phyloP scores from a whole-genome alignment of 148 eudicot species.

The Dysphania ambrosioides region DNA sequence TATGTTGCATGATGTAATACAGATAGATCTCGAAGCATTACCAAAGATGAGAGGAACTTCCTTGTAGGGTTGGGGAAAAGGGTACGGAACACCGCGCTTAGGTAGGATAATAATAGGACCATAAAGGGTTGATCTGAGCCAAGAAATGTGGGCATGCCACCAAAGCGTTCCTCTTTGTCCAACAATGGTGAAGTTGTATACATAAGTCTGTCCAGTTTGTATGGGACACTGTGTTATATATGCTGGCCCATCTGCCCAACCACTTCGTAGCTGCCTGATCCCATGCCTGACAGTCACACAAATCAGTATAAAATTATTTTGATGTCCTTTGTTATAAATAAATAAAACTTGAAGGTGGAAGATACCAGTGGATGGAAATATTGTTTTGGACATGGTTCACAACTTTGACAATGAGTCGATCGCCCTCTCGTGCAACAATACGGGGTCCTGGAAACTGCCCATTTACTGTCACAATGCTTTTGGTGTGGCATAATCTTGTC shows the following conservation, averaged over 20 bases:
- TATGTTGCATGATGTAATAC: background rate
- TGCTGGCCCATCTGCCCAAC: constrained; percentile 66
- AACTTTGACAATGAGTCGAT: constrained; percentile 36
- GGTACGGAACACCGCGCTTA: constrained; percentile 42
- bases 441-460: constrained; percentile 51
- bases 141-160: no score
- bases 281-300: constrained; percentile 44
- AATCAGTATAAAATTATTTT: background rate
- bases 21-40: constrained; percentile 6
- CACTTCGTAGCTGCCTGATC: constrained; percentile 45
- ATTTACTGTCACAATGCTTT: constrained; percentile 43
- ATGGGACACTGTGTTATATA: constrained; percentile 54
- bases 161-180: constrained; percentile 56
- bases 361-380: constrained; percentile 47
- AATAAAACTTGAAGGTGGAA: background rate
- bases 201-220: constrained; percentile 47
- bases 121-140: constrained; percentile 48
- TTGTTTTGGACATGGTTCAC: constrained; percentile 42
- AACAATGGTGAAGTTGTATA: constrained; percentile 47
- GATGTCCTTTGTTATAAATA: background rate
- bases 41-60: constrained; percentile 46
- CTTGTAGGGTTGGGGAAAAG: constrained; percentile 41
- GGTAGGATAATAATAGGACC: constrained; percentile 52
- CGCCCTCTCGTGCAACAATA: constrained; percentile 47
- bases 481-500: constrained; percentile 43